Evolutionary conservation across 2,329 filamentous ascomycete genomes (phyloP).

Genomic region (Epichloe gansuensis): DNA sequence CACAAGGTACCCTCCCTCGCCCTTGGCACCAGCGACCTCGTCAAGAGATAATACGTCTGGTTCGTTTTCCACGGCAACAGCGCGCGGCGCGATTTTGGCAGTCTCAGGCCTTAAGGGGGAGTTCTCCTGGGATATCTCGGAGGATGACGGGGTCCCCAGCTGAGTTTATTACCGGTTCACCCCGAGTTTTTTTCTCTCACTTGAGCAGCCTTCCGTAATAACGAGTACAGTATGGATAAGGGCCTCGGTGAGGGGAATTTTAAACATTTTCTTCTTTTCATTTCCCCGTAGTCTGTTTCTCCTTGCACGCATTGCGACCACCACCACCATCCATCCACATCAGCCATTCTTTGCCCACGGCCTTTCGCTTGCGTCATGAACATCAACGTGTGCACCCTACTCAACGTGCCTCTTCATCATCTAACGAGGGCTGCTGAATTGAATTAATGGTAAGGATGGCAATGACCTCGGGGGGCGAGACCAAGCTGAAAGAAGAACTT

Average conservation of each 20-base stretch:
- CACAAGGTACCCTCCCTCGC: slow-evolving; percentile 1
- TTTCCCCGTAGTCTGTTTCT: not conserved
- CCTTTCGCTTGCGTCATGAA: no score
- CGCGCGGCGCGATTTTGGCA: slow-evolving; percentile 12
- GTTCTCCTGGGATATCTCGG: no score
- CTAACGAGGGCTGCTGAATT: no score
- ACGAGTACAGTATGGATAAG: not conserved
- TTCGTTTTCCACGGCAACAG: slow-evolving; percentile 21
- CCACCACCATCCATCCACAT: not conserved
- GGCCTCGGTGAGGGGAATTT: not conserved
- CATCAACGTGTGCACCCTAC: no score
- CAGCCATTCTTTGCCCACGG: not conserved
- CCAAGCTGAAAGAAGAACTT: not conserved
- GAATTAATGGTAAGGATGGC: no score
- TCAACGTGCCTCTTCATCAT: no score
- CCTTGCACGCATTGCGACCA: not conserved
- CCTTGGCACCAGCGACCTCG: not conserved
- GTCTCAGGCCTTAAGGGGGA: slow-evolving; percentile 20
- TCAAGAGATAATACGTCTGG: not conserved
- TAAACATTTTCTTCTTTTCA: not conserved
- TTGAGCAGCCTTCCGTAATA: not conserved
- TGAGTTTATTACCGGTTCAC: slow-evolving; percentile 23
- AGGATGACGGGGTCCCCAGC: not conserved
- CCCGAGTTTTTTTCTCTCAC: slow-evolving; percentile 19
- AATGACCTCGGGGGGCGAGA: no score